A percentile compares a stretch with the other conserved stretches of the same genome.
Conservation (phyloP, 1,284 basidiomycete species). For the Kalmanozyma brasiliensis region DNA sequence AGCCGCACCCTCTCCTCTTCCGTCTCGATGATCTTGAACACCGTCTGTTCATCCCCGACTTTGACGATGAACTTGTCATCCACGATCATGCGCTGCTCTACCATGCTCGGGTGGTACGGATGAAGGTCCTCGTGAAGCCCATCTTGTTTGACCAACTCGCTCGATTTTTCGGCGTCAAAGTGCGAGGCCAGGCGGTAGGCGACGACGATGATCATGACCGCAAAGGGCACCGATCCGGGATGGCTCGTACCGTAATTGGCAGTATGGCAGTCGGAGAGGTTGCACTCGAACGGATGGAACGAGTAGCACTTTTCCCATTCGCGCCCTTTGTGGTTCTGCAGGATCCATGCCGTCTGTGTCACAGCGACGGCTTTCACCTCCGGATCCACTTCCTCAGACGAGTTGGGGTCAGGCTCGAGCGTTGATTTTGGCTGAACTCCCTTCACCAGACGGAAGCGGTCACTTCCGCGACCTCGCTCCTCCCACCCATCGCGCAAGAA, state of each 20-base stretch:
- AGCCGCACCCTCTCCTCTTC: conserved; percentile 31
- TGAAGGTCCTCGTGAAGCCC: conserved; percentile 19
- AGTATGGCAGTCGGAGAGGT: conserved; percentile 20
- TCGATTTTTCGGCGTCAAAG: background rate
- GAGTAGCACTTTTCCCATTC: conserved; percentile 38
- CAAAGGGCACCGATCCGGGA: conserved; percentile 12
- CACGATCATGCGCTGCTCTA: conserved; percentile 36
- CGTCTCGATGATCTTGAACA: background rate
- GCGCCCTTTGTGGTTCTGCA: conserved; percentile 20
- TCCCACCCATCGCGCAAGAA: conserved; percentile 27
- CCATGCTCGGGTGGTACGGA: conserved; percentile 32
- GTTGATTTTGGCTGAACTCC: conserved; percentile 12
- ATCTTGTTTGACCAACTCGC: conserved; percentile 3
- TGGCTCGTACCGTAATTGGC: conserved; percentile 16
- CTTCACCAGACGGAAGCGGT: conserved; percentile 20
- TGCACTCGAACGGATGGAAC: conserved; percentile 21
- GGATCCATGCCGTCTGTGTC: conserved; percentile 18
- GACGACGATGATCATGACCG: conserved; percentile 27
- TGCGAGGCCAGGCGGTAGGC: conserved; percentile 3
- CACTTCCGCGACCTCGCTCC: conserved; percentile 21
- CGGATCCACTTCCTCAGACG: background rate
- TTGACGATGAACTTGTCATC: conserved; percentile 22
- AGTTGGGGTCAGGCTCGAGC: conserved; percentile 6
- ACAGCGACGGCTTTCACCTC: background rate
- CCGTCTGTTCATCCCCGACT: conserved; percentile 2